Base-by-base conservation (phyloP, 768 basidiomycete genomes). In the Pleurotus sapidus region DNA sequence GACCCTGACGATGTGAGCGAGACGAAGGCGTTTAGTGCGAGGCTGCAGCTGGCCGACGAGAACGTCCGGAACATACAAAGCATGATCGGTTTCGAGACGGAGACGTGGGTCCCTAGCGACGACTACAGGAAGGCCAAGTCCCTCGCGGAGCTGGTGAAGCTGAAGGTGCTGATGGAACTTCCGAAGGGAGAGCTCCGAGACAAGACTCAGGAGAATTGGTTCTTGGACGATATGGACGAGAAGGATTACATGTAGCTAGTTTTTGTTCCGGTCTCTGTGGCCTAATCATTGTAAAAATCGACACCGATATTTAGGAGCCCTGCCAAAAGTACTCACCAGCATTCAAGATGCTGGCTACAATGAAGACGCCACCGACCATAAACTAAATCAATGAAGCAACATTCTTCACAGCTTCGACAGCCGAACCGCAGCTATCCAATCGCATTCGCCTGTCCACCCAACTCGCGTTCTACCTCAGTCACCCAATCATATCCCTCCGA, bases 221-320 rank as follows among this genome's bases (percentile, higher is more conserved):
- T 64, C 61, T 78, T 64, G 57, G 75, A 80, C 64, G 78, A 81
- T 57, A 80, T 79, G 75, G 72, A 79, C 62, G 79, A 83, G 67
- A 62, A 71, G 67, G 55, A 72, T 17, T 80, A 79, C 59, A 75
- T 68, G 69, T 80, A 70, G 38, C n/a, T n/a, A n/a, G n/a, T n/a
- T n/a, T n/a, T n/a, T n/a, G n/a, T n/a, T n/a, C n/a, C n/a, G n/a
- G n/a, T n/a, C n/a, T n/a, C n/a, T n/a, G n/a, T n/a, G n/a, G n/a
- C n/a, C n/a, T n/a, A n/a, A n/a, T n/a, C n/a, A n/a, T n/a, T n/a
- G n/a, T n/a, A n/a, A n/a, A n/a, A n/a, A n/a, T n/a, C n/a, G n/a
- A n/a, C n/a, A n/a, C n/a, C n/a, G n/a, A n/a, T n/a, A n/a, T n/a
- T n/a, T n/a, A n/a, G n/a, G n/a, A n/a, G n/a, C n/a, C n/a, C n/a